A percentile compares a stretch with the other conserved stretches of the same genome.
phyloP scores from a whole-genome alignment of 805 yeast genomes.

The Barnettozyma salicaria region DNA sequence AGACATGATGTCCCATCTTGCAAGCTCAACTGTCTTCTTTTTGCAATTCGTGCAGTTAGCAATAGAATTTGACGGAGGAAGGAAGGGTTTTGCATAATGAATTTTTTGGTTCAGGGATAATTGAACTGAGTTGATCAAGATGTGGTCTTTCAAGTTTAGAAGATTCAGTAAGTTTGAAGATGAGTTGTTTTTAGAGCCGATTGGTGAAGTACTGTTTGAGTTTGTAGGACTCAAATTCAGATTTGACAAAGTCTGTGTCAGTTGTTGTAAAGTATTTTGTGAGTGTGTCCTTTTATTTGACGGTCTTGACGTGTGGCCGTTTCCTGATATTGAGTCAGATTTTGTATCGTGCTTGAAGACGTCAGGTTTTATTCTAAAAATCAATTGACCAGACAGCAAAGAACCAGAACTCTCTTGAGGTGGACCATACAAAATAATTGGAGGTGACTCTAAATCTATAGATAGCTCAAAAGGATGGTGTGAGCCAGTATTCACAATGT shows the following conservation, averaged over 20 bases:
- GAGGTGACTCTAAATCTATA: conserved; percentile 82
- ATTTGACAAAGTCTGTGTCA: conserved; percentile 22
- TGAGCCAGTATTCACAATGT: conserved; percentile 17
- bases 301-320: conserved; percentile 18
- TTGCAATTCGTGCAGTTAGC: conserved; percentile 55
- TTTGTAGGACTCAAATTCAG: conserved; percentile 23
- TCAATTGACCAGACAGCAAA: conserved; percentile 71
- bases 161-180: conserved; percentile 24
- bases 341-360: conserved; percentile 12
- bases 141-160: conserved; percentile 33
- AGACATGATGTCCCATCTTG: conserved; percentile 81
- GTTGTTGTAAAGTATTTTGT: conserved; percentile 17
- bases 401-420: conserved; percentile 81
- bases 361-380: conserved; percentile 43
- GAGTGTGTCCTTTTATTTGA: conserved; percentile 15
- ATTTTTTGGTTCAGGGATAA: conserved; percentile 69
- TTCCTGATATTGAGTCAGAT: conserved; percentile 11
- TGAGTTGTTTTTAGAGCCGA: conserved; percentile 19
- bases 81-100: conserved; percentile 58
- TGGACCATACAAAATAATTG: conserved; percentile 76
- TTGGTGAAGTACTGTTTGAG: conserved; percentile 20
- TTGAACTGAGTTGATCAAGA: conserved; percentile 51
- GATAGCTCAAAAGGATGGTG: conserved; percentile 41
- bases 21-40: conserved; percentile 52
- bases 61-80: conserved; percentile 44